Base-by-base conservation (phyloP, 2,329 filamentous ascomycete genomes). In the Bipolaris cookei region DNA sequence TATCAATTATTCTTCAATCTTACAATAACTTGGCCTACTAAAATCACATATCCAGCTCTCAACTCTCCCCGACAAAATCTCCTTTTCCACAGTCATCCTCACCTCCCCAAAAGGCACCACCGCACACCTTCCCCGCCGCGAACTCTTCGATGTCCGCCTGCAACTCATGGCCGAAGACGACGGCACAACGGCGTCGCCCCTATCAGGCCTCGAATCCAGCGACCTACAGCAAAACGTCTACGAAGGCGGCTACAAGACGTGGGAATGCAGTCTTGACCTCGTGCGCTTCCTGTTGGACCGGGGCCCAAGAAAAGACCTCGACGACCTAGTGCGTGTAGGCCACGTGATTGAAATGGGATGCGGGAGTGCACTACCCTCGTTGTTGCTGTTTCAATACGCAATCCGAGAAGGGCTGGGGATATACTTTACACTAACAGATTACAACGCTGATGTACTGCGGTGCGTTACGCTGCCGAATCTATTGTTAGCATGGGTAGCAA, bases 211-310 rank as follows among this genome's bases (percentile, higher is more conserved):
- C 18, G 62, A 7, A 11, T 13, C 20, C 30, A 53, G 90, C 62
- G 91, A 95, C 75, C 88, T 95, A 63, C 89, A 87, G 74, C 90
- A 90, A 53, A 90, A 90, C 49, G 85, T 94, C 58, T 95, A 95
- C 76, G 91, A 95, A 77, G 91, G 91, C 54, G 91, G 91, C 21
- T 92, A 94, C 80, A 95, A 95, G 80, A 93, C 89, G 68, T 95
- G 91, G 91, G 91, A 95, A 78, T 93, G 90, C 77, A 91, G 89
- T 58, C 82, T 92, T 50, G 91, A 95, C 72, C 81, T 95, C 16
- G 89, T 91, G 48, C 90, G 87, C 70, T 86, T 89, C 46, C 71
- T 82, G 1, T 72, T 83, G 1, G 80, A 82, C 51, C 76, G 79
- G 6, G 81, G 81, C 4, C 80, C 80, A 0, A 67, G 80, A 6